Percentiles rank a stretch among this genome's conserved stretches.
Evolutionary conservation across 495 filamentous ascomycete genomes (phyloP).

Genomic region (Neurospora sp.): DNA sequence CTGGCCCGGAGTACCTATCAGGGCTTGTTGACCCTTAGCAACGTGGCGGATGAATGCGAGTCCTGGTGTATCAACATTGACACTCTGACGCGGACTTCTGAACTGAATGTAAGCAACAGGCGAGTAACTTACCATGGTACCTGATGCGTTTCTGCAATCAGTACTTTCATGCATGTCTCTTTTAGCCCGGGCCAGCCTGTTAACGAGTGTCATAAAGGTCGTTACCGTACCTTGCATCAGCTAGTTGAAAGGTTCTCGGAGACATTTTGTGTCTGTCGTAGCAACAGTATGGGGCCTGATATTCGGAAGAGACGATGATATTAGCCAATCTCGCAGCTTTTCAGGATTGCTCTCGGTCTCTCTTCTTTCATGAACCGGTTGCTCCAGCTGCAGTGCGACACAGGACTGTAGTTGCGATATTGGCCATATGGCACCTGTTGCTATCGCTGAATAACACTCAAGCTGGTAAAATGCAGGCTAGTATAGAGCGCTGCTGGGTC

Average conservation of each 20-base stretch:
- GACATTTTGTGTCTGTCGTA: background rate
- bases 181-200: background rate
- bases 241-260: background rate
- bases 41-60: background rate
- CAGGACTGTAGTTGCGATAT: slow-evolving; percentile 15
- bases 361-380: slow-evolving; percentile 16
- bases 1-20: background rate
- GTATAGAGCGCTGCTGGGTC: slow-evolving; percentile 7
- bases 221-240: background rate
- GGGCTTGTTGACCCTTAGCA: background rate
- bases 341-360: background rate
- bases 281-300: background rate
- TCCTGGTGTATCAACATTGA: background rate
- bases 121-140: background rate
- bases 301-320: background rate
- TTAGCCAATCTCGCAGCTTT: slow-evolving; percentile 8
- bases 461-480: slow-evolving; percentile 31
- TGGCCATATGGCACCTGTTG: slow-evolving; percentile 17
- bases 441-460: slow-evolving; percentile 19
- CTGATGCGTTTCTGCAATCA: background rate
- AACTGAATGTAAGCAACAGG: background rate
- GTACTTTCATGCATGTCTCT: background rate
- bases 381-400: slow-evolving; percentile 17
- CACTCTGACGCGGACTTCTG: background rate
- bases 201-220: background rate